Conservation (phyloP, 805 yeast species). For the Candida taoyuanica region DNA sequence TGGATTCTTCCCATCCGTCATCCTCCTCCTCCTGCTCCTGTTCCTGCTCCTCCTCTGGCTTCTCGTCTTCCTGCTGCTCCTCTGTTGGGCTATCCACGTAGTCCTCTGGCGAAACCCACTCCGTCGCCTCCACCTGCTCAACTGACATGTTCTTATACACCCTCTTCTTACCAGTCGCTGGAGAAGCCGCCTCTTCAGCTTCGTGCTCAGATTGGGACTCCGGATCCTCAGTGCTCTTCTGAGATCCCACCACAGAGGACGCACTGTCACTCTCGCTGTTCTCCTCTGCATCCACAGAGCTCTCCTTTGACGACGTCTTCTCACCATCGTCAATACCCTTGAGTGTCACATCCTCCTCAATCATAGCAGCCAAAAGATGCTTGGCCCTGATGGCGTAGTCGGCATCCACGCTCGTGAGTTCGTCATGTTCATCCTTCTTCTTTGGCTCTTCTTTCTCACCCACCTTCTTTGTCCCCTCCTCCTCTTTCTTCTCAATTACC, state of each 20-base stretch:
- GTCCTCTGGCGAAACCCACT: slow-evolving; percentile 22
- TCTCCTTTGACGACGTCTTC: slow-evolving; percentile 6
- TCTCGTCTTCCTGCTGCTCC: too few species aligned
- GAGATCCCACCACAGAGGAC: too few species aligned
- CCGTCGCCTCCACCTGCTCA: slow-evolving; percentile 40
- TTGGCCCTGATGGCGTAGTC: slow-evolving; percentile 27
- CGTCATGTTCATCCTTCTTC: slow-evolving; percentile 14
- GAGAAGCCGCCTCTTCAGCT: too few species aligned
- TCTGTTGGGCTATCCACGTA: slow-evolving; percentile 7
- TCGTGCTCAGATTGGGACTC: slow-evolving; percentile 1
- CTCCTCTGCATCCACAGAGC: slow-evolving; percentile 4
- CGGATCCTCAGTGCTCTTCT: not conserved
- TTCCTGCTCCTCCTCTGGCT: too few species aligned
- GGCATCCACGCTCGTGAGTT: slow-evolving; percentile 25
- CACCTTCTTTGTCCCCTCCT: slow-evolving; percentile 1
- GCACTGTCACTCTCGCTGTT: too few species aligned
- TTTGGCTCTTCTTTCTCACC: slow-evolving; percentile 6
- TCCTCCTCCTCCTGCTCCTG: too few species aligned
- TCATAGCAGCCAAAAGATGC: slow-evolving; percentile 19
- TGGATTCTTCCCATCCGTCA: slow-evolving; percentile 1
- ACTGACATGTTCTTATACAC: slow-evolving; percentile 31
- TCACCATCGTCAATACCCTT: slow-evolving; percentile 23
- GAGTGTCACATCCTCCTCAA: slow-evolving; percentile 15
- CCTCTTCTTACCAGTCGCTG: slow-evolving; percentile 4
- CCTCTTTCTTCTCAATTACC: not conserved